Evolutionary conservation across 2,329 filamentous ascomycete species (phyloP), one percentile per base, ranked within the genome.

Genomic region (Cladophialophora immunda): DNA sequence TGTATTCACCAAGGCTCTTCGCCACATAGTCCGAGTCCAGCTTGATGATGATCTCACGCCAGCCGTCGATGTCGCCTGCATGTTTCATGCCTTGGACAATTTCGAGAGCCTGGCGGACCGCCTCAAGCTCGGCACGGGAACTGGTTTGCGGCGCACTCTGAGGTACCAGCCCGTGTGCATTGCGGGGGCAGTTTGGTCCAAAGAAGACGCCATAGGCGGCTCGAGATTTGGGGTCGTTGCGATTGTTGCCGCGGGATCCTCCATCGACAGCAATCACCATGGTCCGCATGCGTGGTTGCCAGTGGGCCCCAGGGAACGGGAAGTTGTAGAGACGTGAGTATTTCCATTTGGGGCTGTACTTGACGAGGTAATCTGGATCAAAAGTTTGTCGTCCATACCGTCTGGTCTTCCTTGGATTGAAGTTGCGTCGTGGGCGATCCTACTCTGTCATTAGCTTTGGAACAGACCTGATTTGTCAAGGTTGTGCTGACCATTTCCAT

Each of bases 101-200:
- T 15, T 58, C 54, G 27, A 87, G 77, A 3, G 81, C 86, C 4
- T 79, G 82, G 55, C 86, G 81, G 4, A 82, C 83, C 5, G 85
- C 85, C 15, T 85, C 85, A 6, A 88, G 80, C 73, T 87, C 84
- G 2, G 86, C 86, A 4, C 85, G 79, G 69, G 86, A 85, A 76
- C 80, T 86, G 22, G 79, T 86, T 66, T 83, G 81, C 7, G 69
- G 58, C 47, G 47, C 68, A 19, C 53, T 25, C 7, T 13, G 60
- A 15, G 59, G 45, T 19, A 73, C 62, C 22, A 62, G 17, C n/a
- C 69, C 69, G 36, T 34, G 62, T 13, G 19, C 36, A 32, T 73
- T 73, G 54, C 65, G 68, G 15, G 27, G 54, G 52, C 66, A 73
- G 32, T 64, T 38, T 5, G 60, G 64, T n/a, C 71, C 70, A 53